Base-by-base conservation (phyloP, 148 eudicot species). In the Vaccinium vitisidaea region DNA sequence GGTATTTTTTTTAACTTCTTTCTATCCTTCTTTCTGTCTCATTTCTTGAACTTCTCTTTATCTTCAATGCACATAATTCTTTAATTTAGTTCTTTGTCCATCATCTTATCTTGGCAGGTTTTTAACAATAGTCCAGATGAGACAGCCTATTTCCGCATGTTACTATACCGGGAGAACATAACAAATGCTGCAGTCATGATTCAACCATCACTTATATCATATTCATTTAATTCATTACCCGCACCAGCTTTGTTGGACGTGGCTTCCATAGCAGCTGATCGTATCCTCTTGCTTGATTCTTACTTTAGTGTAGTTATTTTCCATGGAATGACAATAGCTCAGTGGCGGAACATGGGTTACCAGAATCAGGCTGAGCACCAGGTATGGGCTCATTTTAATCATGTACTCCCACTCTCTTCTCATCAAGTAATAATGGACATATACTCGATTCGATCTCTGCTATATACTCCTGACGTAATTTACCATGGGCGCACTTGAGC, bases 91-190 rank as follows among this genome's bases (percentile, higher is more conserved):
- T 54, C 14, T 36, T 75, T 54, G 49, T 18, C 21, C 10, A 8
- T 53, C 73, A 19, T 69, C 15, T 15, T 23, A 16, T 30, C 11
- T 13, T 32, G 8, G 27, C 88, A 94, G 98, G 98, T 95, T 50
- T 95, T 93, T 55, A 95, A 95, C 86, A 95, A 94, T 84, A 95
- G 98, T 89, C 99, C 99, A 13, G 99, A 96, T 92, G 99, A 96
- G 91, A 94, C 99, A 2, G 99, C 99, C 84, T 96, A 93, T 86
- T 96, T 96, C 86, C 94, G 99, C 77, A 94, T 96, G 93, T 87
- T 90, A 87, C 83, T 96, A 85, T 93, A 96, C 90, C 92, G 98
- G 81, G 98, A 96, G 87, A 93, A 86, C 78, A 88, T 92, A 87
- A 93, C 92, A 54, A 96, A 96, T 87, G 92, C 97, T 77, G 97